These are phyloP conservation scores for Arabis alpina DNA, from an alignment of 345 rosid genomes.

Conservation along the genomic window DNA sequence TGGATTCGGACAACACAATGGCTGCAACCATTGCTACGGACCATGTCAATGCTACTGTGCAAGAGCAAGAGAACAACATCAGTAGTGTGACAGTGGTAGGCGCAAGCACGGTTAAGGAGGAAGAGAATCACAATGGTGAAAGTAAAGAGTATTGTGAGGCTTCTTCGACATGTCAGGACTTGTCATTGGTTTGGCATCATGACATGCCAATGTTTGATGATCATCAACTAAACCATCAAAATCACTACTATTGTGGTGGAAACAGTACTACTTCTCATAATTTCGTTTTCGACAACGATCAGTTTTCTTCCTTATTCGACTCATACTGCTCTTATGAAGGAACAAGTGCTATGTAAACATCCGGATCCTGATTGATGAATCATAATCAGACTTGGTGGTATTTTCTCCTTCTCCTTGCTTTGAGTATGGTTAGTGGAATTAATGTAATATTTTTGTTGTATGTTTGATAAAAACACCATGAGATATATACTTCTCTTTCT, in stretches of 20 bases:
- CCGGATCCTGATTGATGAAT: background rate
- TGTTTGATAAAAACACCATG: slow-evolving; percentile 23
- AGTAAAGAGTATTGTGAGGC: slow-evolving; percentile 26
- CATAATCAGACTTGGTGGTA: slow-evolving; percentile 16
- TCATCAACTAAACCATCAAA: slow-evolving; percentile 31
- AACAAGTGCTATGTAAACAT: slow-evolving; percentile 21
- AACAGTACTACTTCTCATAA: slow-evolving; percentile 21
- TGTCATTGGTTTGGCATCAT: slow-evolving; percentile 41
- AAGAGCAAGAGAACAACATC: slow-evolving; percentile 32
- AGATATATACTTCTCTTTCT: slow-evolving; percentile 10
- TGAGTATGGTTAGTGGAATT: slow-evolving; percentile 24
- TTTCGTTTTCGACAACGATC: slow-evolving; percentile 29
- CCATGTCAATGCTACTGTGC: slow-evolving; percentile 19
- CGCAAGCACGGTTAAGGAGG: slow-evolving; percentile 31
- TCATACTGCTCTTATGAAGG: slow-evolving; percentile 19
- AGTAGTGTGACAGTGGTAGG: slow-evolving; percentile 4
- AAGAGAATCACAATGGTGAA: slow-evolving; percentile 27
- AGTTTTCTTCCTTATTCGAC: slow-evolving; percentile 28
- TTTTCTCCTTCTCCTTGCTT: slow-evolving; percentile 6
- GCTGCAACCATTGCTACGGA: background rate
- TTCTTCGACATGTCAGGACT: slow-evolving; percentile 27
- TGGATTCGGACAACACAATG: slow-evolving; percentile 27
- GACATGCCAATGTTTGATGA: slow-evolving; percentile 35
- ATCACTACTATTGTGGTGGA: slow-evolving; percentile 20
- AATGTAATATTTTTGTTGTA: slow-evolving; percentile 29